Evolutionary conservation across 805 yeast species (phyloP).

Genomic region (Starmerella scarabaei): DNA sequence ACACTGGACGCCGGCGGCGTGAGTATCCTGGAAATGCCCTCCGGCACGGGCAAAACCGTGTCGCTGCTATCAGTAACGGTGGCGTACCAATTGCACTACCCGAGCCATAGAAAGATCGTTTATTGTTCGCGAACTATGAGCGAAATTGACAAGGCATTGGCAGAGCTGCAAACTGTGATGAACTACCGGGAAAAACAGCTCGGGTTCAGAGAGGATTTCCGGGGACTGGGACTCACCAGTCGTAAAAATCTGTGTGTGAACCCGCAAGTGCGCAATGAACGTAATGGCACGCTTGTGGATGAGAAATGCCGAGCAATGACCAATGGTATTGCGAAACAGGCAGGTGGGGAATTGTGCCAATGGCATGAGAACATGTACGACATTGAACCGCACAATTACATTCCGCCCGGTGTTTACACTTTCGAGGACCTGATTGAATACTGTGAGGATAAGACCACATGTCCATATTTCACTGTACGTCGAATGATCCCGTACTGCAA

Average conservation of each 20-base stretch:
- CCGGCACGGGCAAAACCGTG: conserved; percentile 97
- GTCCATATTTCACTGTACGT: conserved; percentile 96
- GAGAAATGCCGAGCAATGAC: conserved; percentile 93
- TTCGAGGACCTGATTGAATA: conserved; percentile 70
- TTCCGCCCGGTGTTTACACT: conserved; percentile 90
- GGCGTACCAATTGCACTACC: conserved; percentile 87
- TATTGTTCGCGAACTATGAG: conserved; percentile 99
- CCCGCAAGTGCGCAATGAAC: conserved; percentile 73
- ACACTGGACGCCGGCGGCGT: conserved; percentile 94
- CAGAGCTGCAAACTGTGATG: conserved; percentile 82
- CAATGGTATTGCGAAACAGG: conserved; percentile 69
- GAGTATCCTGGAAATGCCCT: conserved; percentile 96
- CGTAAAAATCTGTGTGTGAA: conserved; percentile 90
- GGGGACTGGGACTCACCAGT: conserved; percentile 87
- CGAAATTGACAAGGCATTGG: conserved; percentile 92
- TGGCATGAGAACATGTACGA: conserved; percentile 84
- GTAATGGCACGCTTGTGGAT: conserved; percentile 86
- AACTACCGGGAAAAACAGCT: conserved; percentile 68
- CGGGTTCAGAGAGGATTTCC: conserved; percentile 77
- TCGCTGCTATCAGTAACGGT: conserved; percentile 82
- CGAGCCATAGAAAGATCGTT: conserved; percentile 85
- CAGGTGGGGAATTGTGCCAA: conserved; percentile 56
- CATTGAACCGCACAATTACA: conserved; percentile 71
- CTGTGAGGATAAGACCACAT: conserved; percentile 66
- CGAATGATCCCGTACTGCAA: conserved; percentile 91